Evolutionary conservation across 75 land plant species (phyloP).

Genomic region (Sequoia sempervirens): DNA sequence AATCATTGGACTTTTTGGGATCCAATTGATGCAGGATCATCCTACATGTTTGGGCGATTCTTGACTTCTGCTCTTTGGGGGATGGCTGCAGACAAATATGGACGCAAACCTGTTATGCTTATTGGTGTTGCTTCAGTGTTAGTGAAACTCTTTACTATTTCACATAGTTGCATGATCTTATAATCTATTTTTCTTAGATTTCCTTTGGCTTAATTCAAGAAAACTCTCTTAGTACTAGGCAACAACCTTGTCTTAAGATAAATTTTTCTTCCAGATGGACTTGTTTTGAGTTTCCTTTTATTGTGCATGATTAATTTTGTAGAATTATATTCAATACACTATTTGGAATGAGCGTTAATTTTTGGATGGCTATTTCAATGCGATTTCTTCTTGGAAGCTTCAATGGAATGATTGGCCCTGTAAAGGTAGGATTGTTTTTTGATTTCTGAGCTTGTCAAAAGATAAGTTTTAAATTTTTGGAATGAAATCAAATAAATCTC

Average conservation of each 20-base stretch:
- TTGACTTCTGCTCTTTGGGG: constrained; percentile 48
- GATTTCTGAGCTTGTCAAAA: background rate
- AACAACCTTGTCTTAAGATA: background rate
- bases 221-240: too few relatives aligned
- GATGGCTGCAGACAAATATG: too few relatives aligned
- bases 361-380: constrained; percentile 77
- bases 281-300: background rate
- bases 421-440: constrained; percentile 41
- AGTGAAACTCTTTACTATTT: constrained; percentile 6
- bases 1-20: background rate
- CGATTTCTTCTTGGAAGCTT: constrained; percentile 73
- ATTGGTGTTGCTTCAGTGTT: constrained; percentile 39
- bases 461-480: background rate
- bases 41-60: constrained; percentile 64
- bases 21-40: constrained; percentile 38
- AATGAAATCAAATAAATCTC: background rate
- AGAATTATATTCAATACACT: constrained; percentile 74
- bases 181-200: too few relatives aligned
- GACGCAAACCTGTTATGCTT: constrained; percentile 19
- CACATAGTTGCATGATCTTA: too few relatives aligned
- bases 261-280: background rate
- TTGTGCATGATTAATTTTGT: constrained; percentile 7
- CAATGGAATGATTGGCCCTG: constrained; percentile 77
- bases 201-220: too few relatives aligned
- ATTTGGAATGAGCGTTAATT: constrained; percentile 71